Base-by-base conservation (phyloP, 2,329 filamentous ascomycete genomes). In the Metarhizium humberi region DNA sequence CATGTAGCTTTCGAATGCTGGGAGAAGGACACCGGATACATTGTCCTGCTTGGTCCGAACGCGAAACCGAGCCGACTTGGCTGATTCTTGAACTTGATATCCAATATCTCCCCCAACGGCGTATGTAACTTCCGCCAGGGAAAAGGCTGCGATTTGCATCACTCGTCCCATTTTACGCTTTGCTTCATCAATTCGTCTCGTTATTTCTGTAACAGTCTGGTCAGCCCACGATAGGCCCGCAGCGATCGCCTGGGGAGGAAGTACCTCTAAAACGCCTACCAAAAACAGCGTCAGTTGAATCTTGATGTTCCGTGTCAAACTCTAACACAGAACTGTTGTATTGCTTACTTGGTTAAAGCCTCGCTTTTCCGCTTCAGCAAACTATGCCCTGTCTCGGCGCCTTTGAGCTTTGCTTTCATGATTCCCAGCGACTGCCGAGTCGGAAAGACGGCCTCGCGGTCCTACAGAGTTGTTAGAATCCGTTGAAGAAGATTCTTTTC, bases 81-180 rank as follows among this genome's bases (percentile, higher is more conserved):
- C 94, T 1, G 91, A 95, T 72, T 99, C 94, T 69, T 96, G 92
- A 62, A 99, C 90, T 75, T 99, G 94, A 75, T 96, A 99, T 59
- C 88, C 88, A 65, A 99, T 95, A 67, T 95, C 89, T 66, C 92
- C 91, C 59, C 94, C 94, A 32, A 96, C 91, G 30, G 94, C 94
- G 67, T 99, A 99, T 51, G 91, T 95, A 55, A 99, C 94, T 75
- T 97, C 94, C 57, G 94, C 94, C 18, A 99, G 81, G 47, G 92
- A 97, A 75, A 99, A 97, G 49, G 94, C 92, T 45, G 94, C 94
- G 67, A 99, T 95, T 73, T 97, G 92, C 94, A 99, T 99, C 42
- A 99, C 94, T 38, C 92, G 84, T 56, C 94, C 94, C 92, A 99
- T 99, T 78, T 99, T 99, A 65, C 92, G 88, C 75, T 99, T 99